Conservation (phyloP, 257 asterid genomes). For the Plectranthus barbatus region DNA sequence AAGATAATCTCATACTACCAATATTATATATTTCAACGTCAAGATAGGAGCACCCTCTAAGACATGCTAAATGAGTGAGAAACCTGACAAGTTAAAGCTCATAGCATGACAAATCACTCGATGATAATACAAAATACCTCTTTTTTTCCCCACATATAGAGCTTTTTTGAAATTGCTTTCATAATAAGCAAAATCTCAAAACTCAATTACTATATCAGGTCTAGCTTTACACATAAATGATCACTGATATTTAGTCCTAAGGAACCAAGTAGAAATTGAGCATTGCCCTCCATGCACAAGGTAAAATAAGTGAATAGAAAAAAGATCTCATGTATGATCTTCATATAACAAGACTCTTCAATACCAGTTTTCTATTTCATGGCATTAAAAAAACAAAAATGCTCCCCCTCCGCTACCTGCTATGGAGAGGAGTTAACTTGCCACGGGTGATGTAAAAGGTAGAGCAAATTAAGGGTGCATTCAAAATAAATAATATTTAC, state of each 20-base stretch:
- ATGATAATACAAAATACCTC: not conserved
- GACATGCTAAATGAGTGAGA: slow-evolving; percentile 8
- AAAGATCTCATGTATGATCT: not conserved
- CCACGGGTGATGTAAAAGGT: no score
- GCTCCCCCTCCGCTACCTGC: no score
- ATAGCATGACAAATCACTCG: not conserved
- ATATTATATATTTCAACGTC: slow-evolving; percentile 26
- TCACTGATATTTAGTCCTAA: not conserved
- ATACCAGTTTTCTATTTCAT: not conserved
- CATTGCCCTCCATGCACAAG: not conserved
- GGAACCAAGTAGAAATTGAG: no score
- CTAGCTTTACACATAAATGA: not conserved
- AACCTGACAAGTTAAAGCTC: slow-evolving; percentile 14
- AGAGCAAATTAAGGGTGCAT: no score
- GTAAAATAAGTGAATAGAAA: not conserved
- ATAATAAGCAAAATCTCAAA: not conserved
- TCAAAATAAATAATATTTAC: no score
- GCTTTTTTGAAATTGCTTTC: not conserved
- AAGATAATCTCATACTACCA: slow-evolving; percentile 59
- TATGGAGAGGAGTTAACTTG: no score
- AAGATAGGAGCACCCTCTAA: slow-evolving; percentile 8
- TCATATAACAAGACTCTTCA: not conserved
- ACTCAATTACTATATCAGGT: not conserved
- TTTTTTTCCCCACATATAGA: not conserved
- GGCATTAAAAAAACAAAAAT: not conserved